These are phyloP conservation scores for Allium sativum DNA, from an alignment of 106 monocot species.

Conservation along the genomic window DNA sequence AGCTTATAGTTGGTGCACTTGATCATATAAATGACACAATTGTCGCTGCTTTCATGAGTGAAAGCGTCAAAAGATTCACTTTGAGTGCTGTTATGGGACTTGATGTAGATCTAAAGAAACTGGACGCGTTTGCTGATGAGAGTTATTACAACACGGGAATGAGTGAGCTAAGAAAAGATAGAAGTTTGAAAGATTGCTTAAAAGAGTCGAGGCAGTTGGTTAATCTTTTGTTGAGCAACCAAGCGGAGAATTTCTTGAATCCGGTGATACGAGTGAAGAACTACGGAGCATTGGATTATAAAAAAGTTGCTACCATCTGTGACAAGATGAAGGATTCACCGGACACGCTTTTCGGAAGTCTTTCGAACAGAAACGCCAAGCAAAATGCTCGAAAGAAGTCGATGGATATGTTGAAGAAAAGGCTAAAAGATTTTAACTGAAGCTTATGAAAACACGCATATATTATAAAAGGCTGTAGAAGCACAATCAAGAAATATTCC, in stretches of 20 bases:
- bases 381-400: conserved; percentile 32
- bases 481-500: no score
- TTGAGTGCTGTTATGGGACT: conserved; percentile 35
- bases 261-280: conserved; percentile 54
- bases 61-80: conserved; percentile 50
- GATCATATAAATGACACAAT: conserved; percentile 43
- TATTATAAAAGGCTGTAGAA: no score
- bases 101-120: conserved; percentile 39
- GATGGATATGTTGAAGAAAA: conserved; percentile 39
- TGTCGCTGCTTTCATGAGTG: conserved; percentile 35
- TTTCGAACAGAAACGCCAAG: conserved; percentile 32
- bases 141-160: conserved; percentile 14
- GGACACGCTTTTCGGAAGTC: conserved; percentile 47
- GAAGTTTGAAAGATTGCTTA: conserved; percentile 38
- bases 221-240: conserved; percentile 47
- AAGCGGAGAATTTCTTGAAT: conserved; percentile 66
- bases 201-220: conserved; percentile 44
- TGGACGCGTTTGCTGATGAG: conserved; percentile 47
- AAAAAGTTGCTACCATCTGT: conserved; percentile 49
- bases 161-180: conserved; percentile 31
- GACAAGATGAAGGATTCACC: conserved; percentile 63
- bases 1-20: conserved; percentile 26
- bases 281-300: conserved; percentile 48
- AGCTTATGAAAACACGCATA: no score
- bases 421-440: conserved; percentile 51